Evolutionary conservation across 805 yeast genomes (phyloP).

Genomic region (Kuraishia floccosa): DNA sequence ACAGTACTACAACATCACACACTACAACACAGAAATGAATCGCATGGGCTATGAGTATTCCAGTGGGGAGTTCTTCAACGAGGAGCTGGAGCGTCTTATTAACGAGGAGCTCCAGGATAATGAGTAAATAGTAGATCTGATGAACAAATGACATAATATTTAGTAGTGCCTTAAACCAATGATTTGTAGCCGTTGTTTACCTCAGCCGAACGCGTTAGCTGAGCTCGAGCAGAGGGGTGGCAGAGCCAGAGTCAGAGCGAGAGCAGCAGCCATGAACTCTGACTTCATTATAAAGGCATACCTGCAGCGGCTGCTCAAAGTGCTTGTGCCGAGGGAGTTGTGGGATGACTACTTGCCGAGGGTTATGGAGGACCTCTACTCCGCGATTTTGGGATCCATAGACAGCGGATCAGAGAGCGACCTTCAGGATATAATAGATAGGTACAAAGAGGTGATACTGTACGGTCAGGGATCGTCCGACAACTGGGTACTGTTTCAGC

Average conservation of each 20-base stretch:
- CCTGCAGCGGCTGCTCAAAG: conserved; percentile 9
- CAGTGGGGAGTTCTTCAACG: conserved; percentile 26
- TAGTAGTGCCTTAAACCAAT: too few relatives aligned
- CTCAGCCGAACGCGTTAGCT: too few relatives aligned
- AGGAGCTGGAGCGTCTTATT: conserved; percentile 20
- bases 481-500: conserved; percentile 10
- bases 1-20: conserved; percentile 61
- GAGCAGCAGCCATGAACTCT: too few relatives aligned
- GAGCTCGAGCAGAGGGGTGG: too few relatives aligned
- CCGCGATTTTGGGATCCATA: not conserved
- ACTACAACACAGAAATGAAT: conserved; percentile 40
- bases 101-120: not conserved
- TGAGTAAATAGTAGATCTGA: too few relatives aligned
- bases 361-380: not conserved
- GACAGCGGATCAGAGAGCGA: not conserved
- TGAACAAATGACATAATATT: too few relatives aligned
- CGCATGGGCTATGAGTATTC: conserved; percentile 42
- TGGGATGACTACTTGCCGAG: conserved; percentile 4
- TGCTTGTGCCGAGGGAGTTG: conserved; percentile 6
- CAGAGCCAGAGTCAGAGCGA: too few relatives aligned
- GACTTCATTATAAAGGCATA: conserved; percentile 11
- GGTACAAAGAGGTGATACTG: not conserved
- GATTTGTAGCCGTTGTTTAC: not conserved
- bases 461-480: not conserved
- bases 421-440: conserved; percentile 5